Evolutionary conservation across 2,329 filamentous ascomycete species (phyloP).

Genomic region (Madurella fahalii): DNA sequence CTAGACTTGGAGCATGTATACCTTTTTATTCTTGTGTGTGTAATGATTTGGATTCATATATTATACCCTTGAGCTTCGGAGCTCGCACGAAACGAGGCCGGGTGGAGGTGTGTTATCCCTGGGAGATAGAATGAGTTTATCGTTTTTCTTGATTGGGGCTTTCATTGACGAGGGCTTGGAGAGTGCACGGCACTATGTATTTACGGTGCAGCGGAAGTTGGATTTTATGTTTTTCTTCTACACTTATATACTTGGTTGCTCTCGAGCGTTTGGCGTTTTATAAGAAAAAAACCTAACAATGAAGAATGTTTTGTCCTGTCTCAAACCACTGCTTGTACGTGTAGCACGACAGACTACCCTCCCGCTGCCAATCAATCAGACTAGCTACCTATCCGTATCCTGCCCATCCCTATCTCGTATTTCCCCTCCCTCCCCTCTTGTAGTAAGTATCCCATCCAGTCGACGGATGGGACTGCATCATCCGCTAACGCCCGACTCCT

Average conservation of each 20-base stretch:
- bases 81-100: neutral
- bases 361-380: neutral
- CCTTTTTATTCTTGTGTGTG: slow-evolving; percentile 3
- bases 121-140: neutral
- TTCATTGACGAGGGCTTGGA: neutral
- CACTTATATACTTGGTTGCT: too few species aligned
- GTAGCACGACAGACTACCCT: neutral
- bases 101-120: neutral
- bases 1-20: slow-evolving; percentile 12
- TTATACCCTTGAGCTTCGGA: slow-evolving; percentile 11
- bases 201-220: too few species aligned
- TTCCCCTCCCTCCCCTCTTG: neutral
- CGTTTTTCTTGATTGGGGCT: neutral
- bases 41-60: slow-evolving; percentile 1
- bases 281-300: too few species aligned
- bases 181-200: too few species aligned
- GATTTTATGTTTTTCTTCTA: too few species aligned
- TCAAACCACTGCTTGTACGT: too few species aligned
- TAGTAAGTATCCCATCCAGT: too few species aligned
- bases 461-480: neutral
- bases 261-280: too few species aligned
- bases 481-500: neutral
- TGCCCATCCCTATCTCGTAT: neutral
- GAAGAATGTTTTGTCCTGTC: too few species aligned
- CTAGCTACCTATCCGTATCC: neutral